These are phyloP conservation scores for Xylaria palmicola DNA, from an alignment of 495 filamentous ascomycete species.

Conservation along the genomic window DNA sequence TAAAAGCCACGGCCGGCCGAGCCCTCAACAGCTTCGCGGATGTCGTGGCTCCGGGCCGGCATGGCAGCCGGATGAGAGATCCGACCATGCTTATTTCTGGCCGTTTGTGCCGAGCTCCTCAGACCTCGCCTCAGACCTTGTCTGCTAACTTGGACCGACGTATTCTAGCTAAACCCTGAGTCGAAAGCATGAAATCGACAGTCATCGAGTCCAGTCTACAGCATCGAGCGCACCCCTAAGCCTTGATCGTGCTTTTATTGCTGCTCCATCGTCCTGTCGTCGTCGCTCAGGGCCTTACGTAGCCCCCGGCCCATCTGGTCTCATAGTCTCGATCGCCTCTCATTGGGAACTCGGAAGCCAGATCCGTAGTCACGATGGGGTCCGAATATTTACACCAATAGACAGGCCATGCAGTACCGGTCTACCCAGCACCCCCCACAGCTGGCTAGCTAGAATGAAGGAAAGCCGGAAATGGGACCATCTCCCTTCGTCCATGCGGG, in stretches of 20 bases:
- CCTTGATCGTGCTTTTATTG: too few species aligned
- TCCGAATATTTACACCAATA: conserved; percentile 8
- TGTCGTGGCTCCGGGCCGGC: conserved; percentile 1
- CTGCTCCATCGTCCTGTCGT: too few species aligned
- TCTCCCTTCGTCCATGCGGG: neutral
- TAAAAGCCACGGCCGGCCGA: neutral
- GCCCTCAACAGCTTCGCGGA: neutral
- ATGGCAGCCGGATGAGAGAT: neutral
- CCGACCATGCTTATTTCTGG: neutral
- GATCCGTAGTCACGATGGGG: neutral
- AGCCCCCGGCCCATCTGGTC: neutral
- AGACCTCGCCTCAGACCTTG: too few species aligned
- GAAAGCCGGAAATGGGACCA: too few species aligned
- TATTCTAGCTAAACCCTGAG: too few species aligned
- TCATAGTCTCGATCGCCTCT: neutral
- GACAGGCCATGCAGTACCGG: neutral
- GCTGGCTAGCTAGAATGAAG: too few species aligned
- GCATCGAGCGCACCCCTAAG: too few species aligned
- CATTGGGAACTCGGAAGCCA: conserved; percentile 4
- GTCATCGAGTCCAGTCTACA: too few species aligned
- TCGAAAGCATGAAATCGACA: too few species aligned
- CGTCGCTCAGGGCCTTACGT: too few species aligned
- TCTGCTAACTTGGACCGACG: neutral
- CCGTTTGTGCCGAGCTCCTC: neutral
- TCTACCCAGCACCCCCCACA: too few species aligned